Conservation (phyloP, 306 rosid species). For the Gastrolobium villosum region DNA sequence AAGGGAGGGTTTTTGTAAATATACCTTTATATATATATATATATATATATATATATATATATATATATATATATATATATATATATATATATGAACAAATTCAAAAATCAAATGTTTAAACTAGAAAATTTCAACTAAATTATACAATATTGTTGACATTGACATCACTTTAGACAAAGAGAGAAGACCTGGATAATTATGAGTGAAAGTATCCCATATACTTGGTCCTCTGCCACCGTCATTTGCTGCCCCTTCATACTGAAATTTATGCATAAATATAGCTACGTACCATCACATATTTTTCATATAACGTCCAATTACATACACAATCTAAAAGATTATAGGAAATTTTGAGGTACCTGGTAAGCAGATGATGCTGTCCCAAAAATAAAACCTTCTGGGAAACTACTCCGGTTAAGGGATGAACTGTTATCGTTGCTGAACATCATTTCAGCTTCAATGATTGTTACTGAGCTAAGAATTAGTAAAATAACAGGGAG, state of each 20-base stretch:
- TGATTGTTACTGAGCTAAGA: constrained; percentile 8
- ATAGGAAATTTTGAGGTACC: constrained; percentile 23
- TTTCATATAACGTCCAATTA: background rate
- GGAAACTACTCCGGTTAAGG: constrained; percentile 43
- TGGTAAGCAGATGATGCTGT: constrained; percentile 51
- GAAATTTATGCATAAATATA: background rate
- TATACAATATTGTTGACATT: background rate
- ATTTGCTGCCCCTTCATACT: constrained; percentile 73
- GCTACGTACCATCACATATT: background rate
- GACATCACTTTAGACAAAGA: background rate
- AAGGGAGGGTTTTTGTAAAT: too few species aligned
- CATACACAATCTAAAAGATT: background rate
- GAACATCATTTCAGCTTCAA: constrained; percentile 26
- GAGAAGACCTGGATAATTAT: constrained; percentile 53
- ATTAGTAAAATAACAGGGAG: background rate
- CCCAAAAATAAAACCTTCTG: constrained; percentile 48
- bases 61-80: too few species aligned
- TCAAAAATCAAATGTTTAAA: background rate
- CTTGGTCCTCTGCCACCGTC: constrained; percentile 69
- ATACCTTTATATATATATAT: too few species aligned
- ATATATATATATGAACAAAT: background rate
- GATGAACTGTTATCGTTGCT: background rate
- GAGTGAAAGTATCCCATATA: constrained; percentile 70
- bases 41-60: too few species aligned
- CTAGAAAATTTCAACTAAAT: background rate